These are phyloP conservation scores for Lipomyces spencermartinsiae DNA, from an alignment of 805 yeast species.

Conservation along the genomic window DNA sequence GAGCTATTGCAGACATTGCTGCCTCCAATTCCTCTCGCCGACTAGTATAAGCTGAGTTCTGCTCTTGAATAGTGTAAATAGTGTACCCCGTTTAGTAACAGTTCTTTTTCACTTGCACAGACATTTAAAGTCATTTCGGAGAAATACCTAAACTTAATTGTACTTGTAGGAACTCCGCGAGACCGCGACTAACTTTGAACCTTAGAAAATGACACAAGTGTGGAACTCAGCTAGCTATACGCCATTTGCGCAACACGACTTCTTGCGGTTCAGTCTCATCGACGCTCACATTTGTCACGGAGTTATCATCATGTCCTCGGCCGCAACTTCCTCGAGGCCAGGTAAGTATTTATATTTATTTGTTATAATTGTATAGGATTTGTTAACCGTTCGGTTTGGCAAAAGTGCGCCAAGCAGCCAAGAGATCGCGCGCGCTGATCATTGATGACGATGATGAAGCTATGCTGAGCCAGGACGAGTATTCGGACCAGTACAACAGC, in stretches of 20 bases:
- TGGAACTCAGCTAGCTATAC: neutral
- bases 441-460: conserved; percentile 23
- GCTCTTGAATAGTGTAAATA: too few relatives aligned
- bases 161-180: too few relatives aligned
- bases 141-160: too few relatives aligned
- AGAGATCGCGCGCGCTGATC: conserved; percentile 13
- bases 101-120: neutral
- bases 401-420: conserved; percentile 8
- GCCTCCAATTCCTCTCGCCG: conserved; percentile 1
- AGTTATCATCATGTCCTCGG: conserved; percentile 4
- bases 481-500: conserved; percentile 29
- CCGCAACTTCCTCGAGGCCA: conserved; percentile 10
- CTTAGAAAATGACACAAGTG: neutral
- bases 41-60: neutral
- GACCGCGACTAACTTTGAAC: too few relatives aligned
- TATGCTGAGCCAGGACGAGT: conserved; percentile 16
- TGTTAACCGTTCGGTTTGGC: neutral
- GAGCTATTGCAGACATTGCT: neutral
- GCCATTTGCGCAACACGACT: neutral
- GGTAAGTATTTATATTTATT: conserved; percentile 1
- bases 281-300: neutral
- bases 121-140: neutral
- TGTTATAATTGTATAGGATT: neutral
- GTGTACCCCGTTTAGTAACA: neutral
- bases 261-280: neutral